Evolutionary conservation across 768 basidiomycete genomes (phyloP), one percentile per base, ranked within the genome.

Genomic region (Leccinum obscurum): DNA sequence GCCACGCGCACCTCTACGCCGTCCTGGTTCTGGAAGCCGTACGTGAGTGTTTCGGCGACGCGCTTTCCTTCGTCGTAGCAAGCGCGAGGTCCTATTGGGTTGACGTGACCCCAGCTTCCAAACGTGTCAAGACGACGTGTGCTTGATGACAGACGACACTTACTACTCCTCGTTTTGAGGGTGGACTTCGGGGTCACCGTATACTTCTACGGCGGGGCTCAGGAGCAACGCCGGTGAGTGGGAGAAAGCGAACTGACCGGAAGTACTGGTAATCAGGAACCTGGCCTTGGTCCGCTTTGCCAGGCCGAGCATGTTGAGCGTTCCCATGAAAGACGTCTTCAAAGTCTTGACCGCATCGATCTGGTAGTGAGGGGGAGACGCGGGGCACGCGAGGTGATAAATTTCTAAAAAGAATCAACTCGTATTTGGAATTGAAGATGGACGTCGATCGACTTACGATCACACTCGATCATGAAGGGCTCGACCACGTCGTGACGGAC

Each of bases 31-130:
- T 92, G 90, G 81, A 90, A 98, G 44, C 95, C 95, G 70, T 98
- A 99, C 7, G 96, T 95, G 64, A 99, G 77, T 17, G 96, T 97
- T 78, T 99, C 97, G 44, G 97, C 96, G 41, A 98, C 96, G 68
- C 97, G 94, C 79, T 99, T 99, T 53, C 97, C 97, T 77, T 99
- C 97, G 71, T 99, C 97, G 72, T 99, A 99, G 77, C 97, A 99
- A n/a, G 96, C 95, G 62, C 97, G 92, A 61, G 93, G 92, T 24
- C 97, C 97, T 67, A 95, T 97, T 48, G 95, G 95, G 80, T 99
- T 99, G 71, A 99, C 97, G 76, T 98, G 89, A 52, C 95, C 95
- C 95, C 95, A 97, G 76, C 93, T 94, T 46, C 58, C 56, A 59
- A 52, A 62, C 41, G 51, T 54, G 64, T 63, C 61, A 66, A 26